Percentiles rank a stretch among this genome's conserved stretches.
phyloP scores from a whole-genome alignment of 75 land plant genomes.

The Picea glauca region DNA sequence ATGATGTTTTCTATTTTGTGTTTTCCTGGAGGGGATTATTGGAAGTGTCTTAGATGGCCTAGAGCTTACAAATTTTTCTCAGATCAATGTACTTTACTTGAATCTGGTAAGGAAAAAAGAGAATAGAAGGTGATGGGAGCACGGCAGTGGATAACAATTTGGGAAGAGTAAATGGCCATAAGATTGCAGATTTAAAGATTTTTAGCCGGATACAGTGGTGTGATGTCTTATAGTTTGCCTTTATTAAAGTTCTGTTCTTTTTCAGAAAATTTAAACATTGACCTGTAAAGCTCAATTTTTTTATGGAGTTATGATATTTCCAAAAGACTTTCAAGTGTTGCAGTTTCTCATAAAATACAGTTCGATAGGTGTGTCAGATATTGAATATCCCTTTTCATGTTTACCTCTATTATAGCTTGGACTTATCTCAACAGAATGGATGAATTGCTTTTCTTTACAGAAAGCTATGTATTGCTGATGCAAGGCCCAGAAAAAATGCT shows the following conservation, averaged over 20 bases:
- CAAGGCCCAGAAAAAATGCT: conserved; percentile 98
- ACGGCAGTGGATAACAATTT: not conserved
- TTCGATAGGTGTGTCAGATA: not conserved
- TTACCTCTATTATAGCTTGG: conserved; percentile 7
- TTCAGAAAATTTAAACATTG: not conserved
- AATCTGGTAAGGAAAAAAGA: not conserved
- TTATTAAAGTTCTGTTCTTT: not conserved
- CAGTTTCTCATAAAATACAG: not conserved
- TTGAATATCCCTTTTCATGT: not conserved
- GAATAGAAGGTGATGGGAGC: not conserved
- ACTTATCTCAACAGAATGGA: not conserved
- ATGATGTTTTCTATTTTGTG: too few relatives aligned
- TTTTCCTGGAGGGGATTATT: too few relatives aligned
- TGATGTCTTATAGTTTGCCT: not conserved
- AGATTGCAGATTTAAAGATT: too few relatives aligned
- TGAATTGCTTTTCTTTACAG: conserved; percentile 24
- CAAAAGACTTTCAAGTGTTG: not conserved
- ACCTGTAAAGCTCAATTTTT: not conserved
- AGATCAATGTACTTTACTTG: not conserved
- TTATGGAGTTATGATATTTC: not conserved
- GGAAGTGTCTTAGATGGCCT: not conserved
- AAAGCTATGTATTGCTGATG: conserved; percentile 96
- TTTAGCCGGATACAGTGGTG: not conserved
- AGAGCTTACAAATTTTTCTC: not conserved
- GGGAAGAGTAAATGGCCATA: too few relatives aligned